Conservation (phyloP, 208 protist species). For the Herpetomonas muscarum region DNA sequence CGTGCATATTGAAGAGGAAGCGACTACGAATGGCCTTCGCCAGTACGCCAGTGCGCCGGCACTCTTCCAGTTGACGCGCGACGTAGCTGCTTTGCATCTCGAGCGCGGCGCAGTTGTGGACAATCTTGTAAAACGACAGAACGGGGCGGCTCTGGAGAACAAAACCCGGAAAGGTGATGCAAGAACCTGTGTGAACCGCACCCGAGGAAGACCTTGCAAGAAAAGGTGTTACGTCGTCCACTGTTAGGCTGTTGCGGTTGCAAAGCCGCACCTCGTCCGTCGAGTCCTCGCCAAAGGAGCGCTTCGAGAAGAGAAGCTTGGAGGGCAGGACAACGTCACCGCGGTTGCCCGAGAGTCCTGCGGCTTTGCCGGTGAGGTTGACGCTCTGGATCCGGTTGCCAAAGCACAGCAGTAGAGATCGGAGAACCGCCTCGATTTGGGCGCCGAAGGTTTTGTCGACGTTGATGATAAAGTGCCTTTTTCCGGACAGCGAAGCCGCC, state of each 20-base stretch:
- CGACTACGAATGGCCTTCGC: conserved; percentile 36
- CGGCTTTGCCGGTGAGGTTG: conserved; percentile 71
- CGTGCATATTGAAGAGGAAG: conserved; percentile 79
- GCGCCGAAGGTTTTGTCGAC: conserved; percentile 84
- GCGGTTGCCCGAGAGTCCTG: conserved; percentile 57
- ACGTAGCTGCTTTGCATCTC: conserved; percentile 89
- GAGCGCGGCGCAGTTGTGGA: conserved; percentile 64
- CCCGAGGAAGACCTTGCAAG: conserved; percentile 34
- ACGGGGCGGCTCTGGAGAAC: conserved; percentile 68
- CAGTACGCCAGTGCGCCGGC: conserved; percentile 58
- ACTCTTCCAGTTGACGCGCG: conserved; percentile 68
- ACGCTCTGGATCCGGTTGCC: conserved; percentile 69
- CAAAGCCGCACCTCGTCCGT: conserved; percentile 72
- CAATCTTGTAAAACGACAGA: conserved; percentile 76
- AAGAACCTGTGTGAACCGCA: conserved; percentile 36
- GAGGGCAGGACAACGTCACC: conserved; percentile 77
- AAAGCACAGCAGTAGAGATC: conserved; percentile 67
- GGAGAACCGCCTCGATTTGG: conserved; percentile 70
- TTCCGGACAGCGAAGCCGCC: conserved; percentile 3
- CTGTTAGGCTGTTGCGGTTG: conserved; percentile 37
- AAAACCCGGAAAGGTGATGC: conserved; percentile 72
- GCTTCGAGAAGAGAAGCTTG: conserved; percentile 81
- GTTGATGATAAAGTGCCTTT: conserved; percentile 78
- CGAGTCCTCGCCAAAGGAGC: conserved; percentile 74
- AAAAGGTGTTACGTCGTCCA: conserved; percentile 39